Conservation (phyloP, 2,329 filamentous ascomycete species). For the Diplodia corticola region DNA sequence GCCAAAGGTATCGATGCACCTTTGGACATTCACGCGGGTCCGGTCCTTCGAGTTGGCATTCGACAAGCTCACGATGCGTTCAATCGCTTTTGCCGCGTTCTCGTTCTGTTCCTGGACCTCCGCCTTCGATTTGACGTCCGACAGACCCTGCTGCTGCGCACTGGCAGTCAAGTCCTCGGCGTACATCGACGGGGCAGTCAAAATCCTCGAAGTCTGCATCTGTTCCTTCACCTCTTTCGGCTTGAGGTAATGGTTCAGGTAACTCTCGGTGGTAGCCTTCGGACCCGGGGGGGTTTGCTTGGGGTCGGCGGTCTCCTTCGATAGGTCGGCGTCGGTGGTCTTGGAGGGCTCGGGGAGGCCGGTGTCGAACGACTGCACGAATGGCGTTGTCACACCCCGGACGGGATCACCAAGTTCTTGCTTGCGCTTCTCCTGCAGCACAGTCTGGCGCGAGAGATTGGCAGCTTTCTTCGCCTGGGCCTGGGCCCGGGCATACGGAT, state of each 20-base stretch:
- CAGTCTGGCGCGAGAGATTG: slow-evolving; percentile 73
- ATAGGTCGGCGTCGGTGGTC: slow-evolving; percentile 25
- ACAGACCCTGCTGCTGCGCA: slow-evolving; percentile 34
- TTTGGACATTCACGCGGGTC: slow-evolving; percentile 77
- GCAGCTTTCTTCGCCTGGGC: slow-evolving; percentile 80
- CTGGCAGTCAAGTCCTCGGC: not conserved
- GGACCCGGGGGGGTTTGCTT: slow-evolving; percentile 16
- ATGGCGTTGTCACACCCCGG: slow-evolving; percentile 75
- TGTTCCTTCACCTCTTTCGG: slow-evolving; percentile 66
- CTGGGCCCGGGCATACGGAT: slow-evolving; percentile 81
- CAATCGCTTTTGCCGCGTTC: slow-evolving; percentile 70
- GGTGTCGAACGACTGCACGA: slow-evolving; percentile 77
- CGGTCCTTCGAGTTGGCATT: slow-evolving; percentile 78
- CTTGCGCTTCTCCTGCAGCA: slow-evolving; percentile 65
- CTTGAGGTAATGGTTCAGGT: slow-evolving; percentile 77
- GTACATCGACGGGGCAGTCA: slow-evolving; percentile 59
- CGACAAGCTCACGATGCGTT: slow-evolving; percentile 73
- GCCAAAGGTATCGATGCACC: slow-evolving; percentile 85
- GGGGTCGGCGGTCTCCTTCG: slow-evolving; percentile 25
- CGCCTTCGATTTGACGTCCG: slow-evolving; percentile 41
- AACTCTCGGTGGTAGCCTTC: slow-evolving; percentile 33
- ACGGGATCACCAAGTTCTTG: slow-evolving; percentile 74
- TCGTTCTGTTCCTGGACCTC: slow-evolving; percentile 50
- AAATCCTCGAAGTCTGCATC: slow-evolving; percentile 64
- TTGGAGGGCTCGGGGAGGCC: slow-evolving; percentile 41